These are phyloP conservation scores for Volvox reticuliferus DNA, from an alignment of 139 green algal genomes.

Conservation along the genomic window DNA sequence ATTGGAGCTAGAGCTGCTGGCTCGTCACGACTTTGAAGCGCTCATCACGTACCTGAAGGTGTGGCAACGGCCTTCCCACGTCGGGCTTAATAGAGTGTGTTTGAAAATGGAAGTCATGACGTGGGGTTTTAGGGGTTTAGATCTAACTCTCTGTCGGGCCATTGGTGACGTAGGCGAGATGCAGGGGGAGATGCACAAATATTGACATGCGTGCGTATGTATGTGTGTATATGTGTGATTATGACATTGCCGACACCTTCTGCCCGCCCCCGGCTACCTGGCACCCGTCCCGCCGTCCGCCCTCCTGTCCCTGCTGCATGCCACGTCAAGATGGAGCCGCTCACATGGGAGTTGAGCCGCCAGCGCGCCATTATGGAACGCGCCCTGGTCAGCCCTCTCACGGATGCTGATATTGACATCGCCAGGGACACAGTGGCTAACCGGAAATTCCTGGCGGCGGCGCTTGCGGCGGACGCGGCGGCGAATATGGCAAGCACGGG, in stretches of 20 bases:
- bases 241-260: too few relatives aligned
- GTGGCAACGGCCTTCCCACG: background rate
- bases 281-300: too few relatives aligned
- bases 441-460: background rate
- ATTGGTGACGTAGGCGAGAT: background rate
- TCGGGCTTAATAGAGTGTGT: background rate
- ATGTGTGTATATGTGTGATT: too few relatives aligned
- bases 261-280: too few relatives aligned
- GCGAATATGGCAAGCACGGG: background rate
- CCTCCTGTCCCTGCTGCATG: background rate
- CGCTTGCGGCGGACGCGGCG: background rate
- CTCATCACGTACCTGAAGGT: constrained; percentile 91
- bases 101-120: background rate
- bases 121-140: background rate
- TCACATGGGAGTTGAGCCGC: constrained; percentile 35
- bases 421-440: constrained; percentile 5
- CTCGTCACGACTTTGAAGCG: constrained; percentile 88
- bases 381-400: constrained; percentile 28
- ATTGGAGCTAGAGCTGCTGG: constrained; percentile 75
- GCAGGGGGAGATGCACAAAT: background rate
- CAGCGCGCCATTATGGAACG: constrained; percentile 43
- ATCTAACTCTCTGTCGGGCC: too few relatives aligned
- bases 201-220: too few relatives aligned
- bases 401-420: constrained; percentile 41
- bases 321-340: constrained; percentile 42